These are phyloP conservation scores for Cladosporium colombiae DNA, from an alignment of 2,329 filamentous ascomycete species.

Conservation along the genomic window DNA sequence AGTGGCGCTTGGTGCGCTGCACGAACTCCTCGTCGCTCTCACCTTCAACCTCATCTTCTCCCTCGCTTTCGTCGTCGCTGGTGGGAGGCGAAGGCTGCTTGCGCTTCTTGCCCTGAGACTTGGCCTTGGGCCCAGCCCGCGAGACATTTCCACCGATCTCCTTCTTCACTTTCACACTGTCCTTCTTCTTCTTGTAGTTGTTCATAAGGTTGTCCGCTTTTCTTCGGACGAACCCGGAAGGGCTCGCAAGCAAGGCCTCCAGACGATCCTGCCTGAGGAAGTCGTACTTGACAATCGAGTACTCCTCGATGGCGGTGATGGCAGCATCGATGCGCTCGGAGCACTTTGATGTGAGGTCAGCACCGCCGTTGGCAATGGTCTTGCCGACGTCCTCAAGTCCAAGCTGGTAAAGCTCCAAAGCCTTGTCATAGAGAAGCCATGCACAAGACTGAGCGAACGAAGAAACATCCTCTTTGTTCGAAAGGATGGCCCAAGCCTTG, in stretches of 20 bases:
- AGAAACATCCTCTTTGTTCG: neutral
- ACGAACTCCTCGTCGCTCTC: neutral
- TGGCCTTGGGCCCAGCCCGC: neutral
- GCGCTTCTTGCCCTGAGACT: neutral
- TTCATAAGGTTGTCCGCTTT: neutral
- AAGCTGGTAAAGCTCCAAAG: neutral
- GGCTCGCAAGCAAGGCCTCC: constrained; percentile 4
- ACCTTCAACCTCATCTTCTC: neutral
- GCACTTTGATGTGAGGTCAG: neutral
- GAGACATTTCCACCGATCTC: neutral
- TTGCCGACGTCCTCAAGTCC: neutral
- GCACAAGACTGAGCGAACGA: neutral
- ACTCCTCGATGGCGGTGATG: neutral
- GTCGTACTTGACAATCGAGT: constrained; percentile 1
- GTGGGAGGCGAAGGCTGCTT: neutral
- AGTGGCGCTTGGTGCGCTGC: neutral
- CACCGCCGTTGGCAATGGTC: neutral
- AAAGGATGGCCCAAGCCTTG: neutral
- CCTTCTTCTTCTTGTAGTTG: constrained; percentile 14
- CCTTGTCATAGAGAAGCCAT: neutral
- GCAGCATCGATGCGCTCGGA: constrained; percentile 3
- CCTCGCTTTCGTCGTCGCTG: neutral
- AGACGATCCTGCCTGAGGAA: constrained; percentile 7
- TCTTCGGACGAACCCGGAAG: neutral
- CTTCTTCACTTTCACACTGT: no score